Base-by-base conservation (phyloP, 2,329 filamentous ascomycete genomes). In the Stagonosporopsis tanaceti region DNA sequence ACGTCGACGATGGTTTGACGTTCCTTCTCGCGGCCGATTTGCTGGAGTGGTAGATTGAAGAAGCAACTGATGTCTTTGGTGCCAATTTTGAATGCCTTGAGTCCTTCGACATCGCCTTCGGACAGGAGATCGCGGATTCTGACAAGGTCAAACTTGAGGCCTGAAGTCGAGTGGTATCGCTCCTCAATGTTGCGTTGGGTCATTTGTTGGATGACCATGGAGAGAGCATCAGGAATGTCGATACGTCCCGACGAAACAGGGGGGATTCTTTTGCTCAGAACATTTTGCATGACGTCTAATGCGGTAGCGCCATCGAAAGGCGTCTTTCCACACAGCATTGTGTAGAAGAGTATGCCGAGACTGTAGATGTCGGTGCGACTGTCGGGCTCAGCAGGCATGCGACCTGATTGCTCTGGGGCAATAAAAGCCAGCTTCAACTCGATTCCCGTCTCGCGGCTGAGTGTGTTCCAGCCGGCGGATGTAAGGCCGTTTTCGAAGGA, bases 351-450 rank as follows among this genome's bases (percentile, higher is more conserved):
- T 37, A 97, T 88, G 4, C 94, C 94, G 1, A 97, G 80, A 0
- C 92, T 93, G 78, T 97, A 97, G 30, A 97, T 96, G 75, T 98
- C 94, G 15, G 94, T 97, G 38, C 94, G 86, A 28, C 68, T 71
- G 76, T 97, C 94, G 1, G 94, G 94, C 74, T 97, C 93, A 3
- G 91, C 92, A 2, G 93, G 91, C 85, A 97, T 90, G 20, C 94
- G 88, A 14, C 94, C 94, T 2, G 94, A 97, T 79, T 97, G 94
- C 73, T 98, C 94, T 0, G 94, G 93, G 44, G 93, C 94, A 72
- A 97, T 96, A 72, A 92, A 97, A 48, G 93, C 87, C 20, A 98
- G 81, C 76, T 96, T 97, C 71, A 93, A 89, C 77, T 92, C 93
- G 38, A 93, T 91, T 2, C 93, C 93, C 7, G 93, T 78, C 73